Base-by-base conservation (phyloP, 345 rosid genomes). In the Citrus medica region DNA sequence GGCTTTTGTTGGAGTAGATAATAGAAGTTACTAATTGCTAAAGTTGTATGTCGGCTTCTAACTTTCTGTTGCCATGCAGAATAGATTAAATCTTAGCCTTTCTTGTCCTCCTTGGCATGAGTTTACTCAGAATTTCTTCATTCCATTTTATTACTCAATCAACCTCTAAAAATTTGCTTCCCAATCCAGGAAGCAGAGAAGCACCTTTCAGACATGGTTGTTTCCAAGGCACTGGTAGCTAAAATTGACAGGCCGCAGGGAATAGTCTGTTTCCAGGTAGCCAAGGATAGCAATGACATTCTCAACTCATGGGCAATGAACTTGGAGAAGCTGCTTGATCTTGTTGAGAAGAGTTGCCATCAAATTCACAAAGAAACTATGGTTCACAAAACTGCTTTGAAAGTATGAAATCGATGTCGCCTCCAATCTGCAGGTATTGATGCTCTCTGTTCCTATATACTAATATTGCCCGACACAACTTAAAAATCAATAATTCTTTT, bases 121-220 rank as follows among this genome's bases (percentile, higher is more conserved):
- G 24, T 63, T 46, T 48, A 30, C 14, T 64, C 30, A 9, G 16
- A 6, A 74, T n/a, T 40, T 64, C 21, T 56, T 32, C 14, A 8
- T 35, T 7, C 12, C 4, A n/a, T 56, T 59, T 22, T 78, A 5
- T 40, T 33, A 10, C 69, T 42, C n/a, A 17, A 24, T n/a, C 35
- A 7, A 30, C 28, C 0, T 33, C 35, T 71, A 64, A 74, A 46
- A 17, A 22, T 71, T 71, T 62, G 6, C 66, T 21, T 59, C 5
- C 51, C 58, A 76, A 62, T 86, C 62, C 85, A 93, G 98, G 97
- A 91, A 85, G 87, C 96, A 48, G 99, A 95, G 91, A 97, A 92
- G 91, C 92, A 94, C 86, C 93, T 97, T 6, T 97, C 98, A 0
- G 99, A 97, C 62, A 97, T 97, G 99, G 99, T 97, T 3, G 99